phyloP scores from a whole-genome alignment of 1,284 basidiomycete genomes.

The Heterobasidion annosum region DNA sequence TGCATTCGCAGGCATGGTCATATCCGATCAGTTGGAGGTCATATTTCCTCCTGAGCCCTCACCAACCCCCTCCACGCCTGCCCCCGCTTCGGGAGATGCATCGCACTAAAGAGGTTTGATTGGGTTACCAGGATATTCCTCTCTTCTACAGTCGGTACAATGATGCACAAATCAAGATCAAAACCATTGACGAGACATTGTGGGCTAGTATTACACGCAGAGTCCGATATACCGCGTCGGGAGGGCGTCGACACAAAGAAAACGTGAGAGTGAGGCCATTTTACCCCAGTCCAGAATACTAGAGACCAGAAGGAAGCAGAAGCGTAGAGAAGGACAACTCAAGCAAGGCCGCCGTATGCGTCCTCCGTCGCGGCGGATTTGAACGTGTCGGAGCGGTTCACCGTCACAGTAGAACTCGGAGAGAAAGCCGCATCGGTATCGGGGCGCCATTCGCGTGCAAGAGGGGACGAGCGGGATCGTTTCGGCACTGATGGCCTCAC shows the following conservation, averaged over 20 bases:
- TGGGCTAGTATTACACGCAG: slow-evolving; percentile 1
- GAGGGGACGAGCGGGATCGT: not conserved
- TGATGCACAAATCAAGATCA: not conserved
- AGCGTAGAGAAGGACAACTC: not conserved
- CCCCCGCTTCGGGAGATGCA: not conserved
- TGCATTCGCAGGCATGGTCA: slow-evolving; percentile 38
- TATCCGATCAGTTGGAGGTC: slow-evolving; percentile 52
- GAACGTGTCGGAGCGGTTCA: slow-evolving; percentile 2
- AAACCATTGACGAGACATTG: slow-evolving; percentile 1
- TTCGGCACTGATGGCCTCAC: no score
- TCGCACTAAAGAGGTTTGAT: not conserved
- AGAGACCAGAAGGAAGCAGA: not conserved
- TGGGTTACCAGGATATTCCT: no score
- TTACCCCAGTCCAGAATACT: no score
- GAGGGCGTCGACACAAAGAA: not conserved
- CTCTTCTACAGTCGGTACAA: not conserved
- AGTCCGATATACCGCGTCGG: not conserved
- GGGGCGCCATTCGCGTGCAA: not conserved
- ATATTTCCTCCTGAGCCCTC: slow-evolving; percentile 6
- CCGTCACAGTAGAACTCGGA: not conserved
- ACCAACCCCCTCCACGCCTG: not conserved
- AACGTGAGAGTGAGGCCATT: not conserved
- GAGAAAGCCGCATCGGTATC: not conserved
- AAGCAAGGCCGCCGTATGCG: slow-evolving; percentile 9
- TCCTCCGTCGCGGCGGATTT: slow-evolving; percentile 6